Evolutionary conservation across 257 asterid species (phyloP).

Genomic region (Asclepias syriaca): DNA sequence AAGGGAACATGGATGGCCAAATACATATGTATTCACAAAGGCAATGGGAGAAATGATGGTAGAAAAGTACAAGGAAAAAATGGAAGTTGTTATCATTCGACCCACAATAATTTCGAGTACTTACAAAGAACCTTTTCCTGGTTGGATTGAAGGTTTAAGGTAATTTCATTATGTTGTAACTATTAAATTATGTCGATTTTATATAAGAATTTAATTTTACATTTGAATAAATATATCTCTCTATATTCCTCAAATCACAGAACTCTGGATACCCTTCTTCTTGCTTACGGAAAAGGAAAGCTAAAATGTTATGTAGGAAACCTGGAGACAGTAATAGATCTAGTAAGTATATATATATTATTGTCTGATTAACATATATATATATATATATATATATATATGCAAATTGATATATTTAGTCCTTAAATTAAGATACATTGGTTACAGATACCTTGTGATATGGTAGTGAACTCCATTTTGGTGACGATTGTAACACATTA

Average conservation of each 20-base stretch:
- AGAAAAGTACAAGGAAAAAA: slow-evolving; percentile 27
- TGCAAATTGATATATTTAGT: no score
- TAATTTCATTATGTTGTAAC: neutral
- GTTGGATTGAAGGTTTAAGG: slow-evolving; percentile 72
- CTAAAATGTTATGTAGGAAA: slow-evolving; percentile 39
- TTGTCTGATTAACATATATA: no score
- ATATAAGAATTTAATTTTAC: no score
- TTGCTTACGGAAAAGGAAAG: slow-evolving; percentile 46
- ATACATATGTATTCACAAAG: slow-evolving; percentile 61
- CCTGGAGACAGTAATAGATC: slow-evolving; percentile 37
- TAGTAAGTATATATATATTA: slow-evolving; percentile 19
- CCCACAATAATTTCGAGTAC: slow-evolving; percentile 60
- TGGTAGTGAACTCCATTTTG: slow-evolving; percentile 56
- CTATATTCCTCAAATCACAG: slow-evolving; percentile 18
- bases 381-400: no score
- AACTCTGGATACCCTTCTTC: slow-evolving; percentile 48
- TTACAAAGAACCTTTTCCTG: slow-evolving; percentile 49
- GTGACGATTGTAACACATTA: slow-evolving; percentile 31
- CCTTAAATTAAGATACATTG: no score
- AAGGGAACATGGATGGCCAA: slow-evolving; percentile 64
- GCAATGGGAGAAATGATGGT: slow-evolving; percentile 69
- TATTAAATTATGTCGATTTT: no score
- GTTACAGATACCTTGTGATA: slow-evolving; percentile 60
- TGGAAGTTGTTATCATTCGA: slow-evolving; percentile 36
- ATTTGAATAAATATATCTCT: no score